Base-by-base conservation (phyloP, 176 grass and related monocot species). In the Rhynchospora tenuis region DNA sequence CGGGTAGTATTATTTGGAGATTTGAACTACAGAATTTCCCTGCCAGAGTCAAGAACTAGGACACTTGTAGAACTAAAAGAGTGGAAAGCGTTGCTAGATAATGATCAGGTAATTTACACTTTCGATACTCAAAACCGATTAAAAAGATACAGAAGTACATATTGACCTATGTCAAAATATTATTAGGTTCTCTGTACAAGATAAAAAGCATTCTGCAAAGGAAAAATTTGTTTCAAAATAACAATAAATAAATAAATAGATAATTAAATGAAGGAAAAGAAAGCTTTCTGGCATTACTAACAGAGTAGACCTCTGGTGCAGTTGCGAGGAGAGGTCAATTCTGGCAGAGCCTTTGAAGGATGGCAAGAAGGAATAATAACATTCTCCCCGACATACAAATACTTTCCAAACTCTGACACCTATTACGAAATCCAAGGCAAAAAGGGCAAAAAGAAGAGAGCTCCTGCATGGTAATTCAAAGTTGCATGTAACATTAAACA, bases 351-450 rank as follows among this genome's bases (percentile, higher is more conserved):
- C 43, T 95, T 95, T 0, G 79, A 93, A 66, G 95, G 89, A 27
- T 98, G 93, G 89, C 86, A 93, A 33, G 95, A 98, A 87, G 95
- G 91, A 38, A 3, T 59, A 78, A 93, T 98, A 82, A 87, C 87
- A 6, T 98, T 98, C 75, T 88, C 92, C 0, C 95, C 95, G 22
- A 98, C 95, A 45, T 95, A 98, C 80, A 98, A 98, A 79, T 98
- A 95, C 64, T 88, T 82, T 9, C 90, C 86, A 13, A 91, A 93
- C 69, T 93, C 95, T 0, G 89, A 98, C 45, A 86, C 88, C 45
- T 98, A 95, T 78, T 89, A 93, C 73, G 85, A 84, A 44, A 83
- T 86, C 5, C 86, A 83, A 3, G 81, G 76, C 1, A 75, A 28
- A 15, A 84, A 15, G 7, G 79, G 84, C 0, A 68, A 87, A 33